phyloP scores from a whole-genome alignment of 306 rosid genomes.

The Medicago truncatula region MtrunA17r5.0-ANR NC_053048.1:50631501-50632000 shows the following conservation, averaged over 20 bases:
- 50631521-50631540: neutral
- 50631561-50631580: neutral
- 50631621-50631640: neutral
- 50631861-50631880: neutral
- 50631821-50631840: slow-evolving; percentile 21
- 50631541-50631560: neutral
- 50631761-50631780: slow-evolving; percentile 15
- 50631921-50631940: too few relatives aligned
- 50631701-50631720: slow-evolving; percentile 20
- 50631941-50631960: too few relatives aligned
- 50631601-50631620: neutral
- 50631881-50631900: neutral
- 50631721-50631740: slow-evolving; percentile 44
- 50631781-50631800: neutral
- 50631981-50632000: too few relatives aligned
- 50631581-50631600: neutral
- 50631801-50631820: slow-evolving; percentile 36
- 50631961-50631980: too few relatives aligned
- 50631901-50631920: too few relatives aligned
- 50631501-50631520: neutral
- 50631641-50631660: neutral
- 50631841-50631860: neutral
- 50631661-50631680: slow-evolving; percentile 43
- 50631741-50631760: slow-evolving; percentile 12
- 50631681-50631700: slow-evolving; percentile 28